A percentile compares a stretch with the other conserved stretches of the same genome.
These are phyloP conservation scores for Phytophthora agathidicida DNA, from an alignment of 352 stramenopile genomes.

Conservation along the genomic window DNA sequence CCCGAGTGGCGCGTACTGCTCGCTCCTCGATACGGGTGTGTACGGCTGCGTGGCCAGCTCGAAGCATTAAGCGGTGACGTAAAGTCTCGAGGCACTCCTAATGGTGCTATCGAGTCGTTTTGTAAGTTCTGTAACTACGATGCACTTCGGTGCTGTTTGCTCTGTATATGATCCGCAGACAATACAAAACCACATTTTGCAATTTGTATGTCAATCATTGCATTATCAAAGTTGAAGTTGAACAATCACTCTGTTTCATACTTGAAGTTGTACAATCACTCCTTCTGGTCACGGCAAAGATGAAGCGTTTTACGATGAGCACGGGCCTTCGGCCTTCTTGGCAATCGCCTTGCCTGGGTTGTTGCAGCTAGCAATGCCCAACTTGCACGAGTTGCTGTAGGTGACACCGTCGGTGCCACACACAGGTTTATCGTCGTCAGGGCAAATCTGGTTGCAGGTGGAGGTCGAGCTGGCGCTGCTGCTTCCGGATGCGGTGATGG, in stretches of 20 bases:
- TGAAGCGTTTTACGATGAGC: not conserved
- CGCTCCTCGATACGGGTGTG: slow-evolving; percentile 30
- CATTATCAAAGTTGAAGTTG: not conserved
- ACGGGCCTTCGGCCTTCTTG: not conserved
- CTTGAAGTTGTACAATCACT: slow-evolving; percentile 1
- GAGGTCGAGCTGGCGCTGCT: not conserved
- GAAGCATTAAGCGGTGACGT: slow-evolving; percentile 21
- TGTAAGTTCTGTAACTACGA: slow-evolving; percentile 15
- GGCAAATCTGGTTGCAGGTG: slow-evolving; percentile 4
- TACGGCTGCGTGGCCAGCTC: slow-evolving; percentile 33
- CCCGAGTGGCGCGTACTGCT: slow-evolving; percentile 26
- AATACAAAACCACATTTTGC: slow-evolving; percentile 19
- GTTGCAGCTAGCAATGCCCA: slow-evolving; percentile 7
- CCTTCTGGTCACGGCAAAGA: too few relatives aligned
- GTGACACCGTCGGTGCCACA: slow-evolving; percentile 11
- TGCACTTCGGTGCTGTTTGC: not conserved
- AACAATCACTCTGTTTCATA: too few relatives aligned
- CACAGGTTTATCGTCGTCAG: slow-evolving; percentile 13
- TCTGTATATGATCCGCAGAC: slow-evolving; percentile 10
- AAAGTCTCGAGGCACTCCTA: not conserved
- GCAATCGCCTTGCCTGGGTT: not conserved
- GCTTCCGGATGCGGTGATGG: not conserved
- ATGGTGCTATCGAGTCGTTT: slow-evolving; percentile 8
- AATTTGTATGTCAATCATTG: too few relatives aligned
- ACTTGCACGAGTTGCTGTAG: slow-evolving; percentile 16